Percentiles rank a stretch among this genome's conserved stretches.
These are phyloP conservation scores for Heterococcus sp. DNA, from an alignment of 108 stramenopile genomes.

Conservation along the genomic window DNA sequence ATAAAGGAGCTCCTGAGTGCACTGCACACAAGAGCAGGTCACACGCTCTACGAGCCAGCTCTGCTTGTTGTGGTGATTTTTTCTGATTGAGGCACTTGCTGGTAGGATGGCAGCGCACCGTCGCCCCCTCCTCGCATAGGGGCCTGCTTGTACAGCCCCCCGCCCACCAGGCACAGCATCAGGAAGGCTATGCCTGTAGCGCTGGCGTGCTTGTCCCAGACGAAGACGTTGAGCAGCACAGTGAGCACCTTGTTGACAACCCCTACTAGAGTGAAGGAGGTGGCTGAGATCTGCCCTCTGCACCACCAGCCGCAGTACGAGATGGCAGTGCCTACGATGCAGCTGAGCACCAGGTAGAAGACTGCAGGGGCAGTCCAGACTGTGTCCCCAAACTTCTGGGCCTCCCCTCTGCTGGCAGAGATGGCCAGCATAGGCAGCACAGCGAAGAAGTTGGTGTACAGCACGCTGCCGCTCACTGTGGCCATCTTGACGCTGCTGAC, in stretches of 20 bases:
- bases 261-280: slow-evolving; percentile 38
- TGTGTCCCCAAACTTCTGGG: background rate
- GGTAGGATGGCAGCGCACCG: too few species aligned
- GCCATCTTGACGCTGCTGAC: slow-evolving; percentile 8
- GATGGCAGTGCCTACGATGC: background rate
- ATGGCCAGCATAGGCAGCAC: slow-evolving; percentile 8
- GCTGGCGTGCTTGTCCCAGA: slow-evolving; percentile 82
- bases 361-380: slow-evolving; percentile 1
- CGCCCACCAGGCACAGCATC: slow-evolving; percentile 75
- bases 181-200: slow-evolving; percentile 70
- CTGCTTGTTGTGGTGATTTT: too few species aligned
- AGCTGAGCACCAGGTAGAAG: background rate
- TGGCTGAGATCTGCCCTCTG: slow-evolving; percentile 9
- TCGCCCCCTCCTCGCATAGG: slow-evolving; percentile 46
- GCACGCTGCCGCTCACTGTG: background rate
- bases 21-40: too few species aligned
- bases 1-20: too few species aligned
- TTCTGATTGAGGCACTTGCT: too few species aligned
- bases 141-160: slow-evolving; percentile 76
- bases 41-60: too few species aligned
- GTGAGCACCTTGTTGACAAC: slow-evolving; percentile 37
- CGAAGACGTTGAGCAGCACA: slow-evolving; percentile 15
- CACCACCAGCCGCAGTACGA: slow-evolving; percentile 15
- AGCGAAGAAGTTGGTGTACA: slow-evolving; percentile 16
- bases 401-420: background rate